These are phyloP conservation scores for Eucalyptus dawsonii DNA, from an alignment of 345 rosid species.

Conservation along the genomic window DNA sequence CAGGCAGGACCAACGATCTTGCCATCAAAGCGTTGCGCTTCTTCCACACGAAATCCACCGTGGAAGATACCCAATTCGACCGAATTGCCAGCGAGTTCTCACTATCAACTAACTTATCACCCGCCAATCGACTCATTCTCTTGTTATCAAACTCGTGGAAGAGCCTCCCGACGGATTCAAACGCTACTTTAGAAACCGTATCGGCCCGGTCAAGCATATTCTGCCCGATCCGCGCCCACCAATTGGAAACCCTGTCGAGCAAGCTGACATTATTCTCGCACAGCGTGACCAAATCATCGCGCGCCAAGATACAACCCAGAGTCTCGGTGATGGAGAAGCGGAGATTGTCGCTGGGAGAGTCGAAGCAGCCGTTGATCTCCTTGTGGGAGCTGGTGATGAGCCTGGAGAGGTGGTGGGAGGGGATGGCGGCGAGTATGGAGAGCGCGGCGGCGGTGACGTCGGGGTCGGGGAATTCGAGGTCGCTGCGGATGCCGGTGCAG, in stretches of 20 bases:
- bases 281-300: constrained; percentile 81
- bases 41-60: constrained; percentile 79
- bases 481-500: constrained; percentile 62
- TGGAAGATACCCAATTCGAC: constrained; percentile 86
- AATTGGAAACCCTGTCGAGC: constrained; percentile 70
- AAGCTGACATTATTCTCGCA: constrained; percentile 80
- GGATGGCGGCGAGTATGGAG: constrained; percentile 84
- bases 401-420: constrained; percentile 67
- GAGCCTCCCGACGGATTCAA: constrained; percentile 84
- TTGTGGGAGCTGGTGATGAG: constrained; percentile 60
- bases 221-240: constrained; percentile 83
- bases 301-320: constrained; percentile 80
- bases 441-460: constrained; percentile 89
- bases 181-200: constrained; percentile 84
- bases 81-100: constrained; percentile 88
- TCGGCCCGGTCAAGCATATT: constrained; percentile 84
- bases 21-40: constrained; percentile 72
- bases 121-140: constrained; percentile 89
- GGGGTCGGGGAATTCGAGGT: constrained; percentile 92
- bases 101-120: constrained; percentile 91
- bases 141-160: constrained; percentile 89
- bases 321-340: constrained; percentile 86
- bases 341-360: constrained; percentile 58
- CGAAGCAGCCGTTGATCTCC: constrained; percentile 75
- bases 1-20: constrained; percentile 73